Conservation (phyloP, 2,329 filamentous ascomycete species). For the Colletotrichum sp. region DNA sequence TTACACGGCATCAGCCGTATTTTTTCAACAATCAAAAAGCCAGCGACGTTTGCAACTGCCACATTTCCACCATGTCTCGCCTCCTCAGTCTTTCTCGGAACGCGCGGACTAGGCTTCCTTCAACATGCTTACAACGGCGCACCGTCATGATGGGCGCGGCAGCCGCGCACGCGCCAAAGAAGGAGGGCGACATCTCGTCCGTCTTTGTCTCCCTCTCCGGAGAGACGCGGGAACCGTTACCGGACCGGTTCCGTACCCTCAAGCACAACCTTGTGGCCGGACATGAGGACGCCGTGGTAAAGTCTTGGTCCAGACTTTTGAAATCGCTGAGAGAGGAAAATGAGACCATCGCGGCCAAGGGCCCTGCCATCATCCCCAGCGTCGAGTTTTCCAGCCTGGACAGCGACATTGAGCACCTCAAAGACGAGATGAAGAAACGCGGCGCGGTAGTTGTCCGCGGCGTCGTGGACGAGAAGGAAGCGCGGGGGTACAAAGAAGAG, state of each 20-base stretch:
- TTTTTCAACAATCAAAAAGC: background rate
- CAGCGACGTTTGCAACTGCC: background rate
- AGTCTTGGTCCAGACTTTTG: conserved; percentile 56
- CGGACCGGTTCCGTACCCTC: conserved; percentile 59
- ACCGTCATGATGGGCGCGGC: conserved; percentile 12
- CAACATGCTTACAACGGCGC: background rate
- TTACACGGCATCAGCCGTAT: background rate
- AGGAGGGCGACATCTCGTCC: conserved; percentile 67
- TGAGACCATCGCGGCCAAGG: conserved; percentile 46
- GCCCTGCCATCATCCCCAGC: conserved; percentile 56
- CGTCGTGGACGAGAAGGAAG: conserved; percentile 68
- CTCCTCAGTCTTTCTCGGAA: background rate
- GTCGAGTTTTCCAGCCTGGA: conserved; percentile 53
- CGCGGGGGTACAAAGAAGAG: conserved; percentile 68
- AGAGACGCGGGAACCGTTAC: conserved; percentile 47
- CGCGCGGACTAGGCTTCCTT: background rate
- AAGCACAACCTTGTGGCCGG: conserved; percentile 59
- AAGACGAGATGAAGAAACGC: conserved; percentile 61
- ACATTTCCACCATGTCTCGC: background rate
- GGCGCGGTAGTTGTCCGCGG: conserved; percentile 69
- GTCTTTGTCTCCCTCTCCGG: conserved; percentile 66
- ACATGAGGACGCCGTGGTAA: conserved; percentile 50
- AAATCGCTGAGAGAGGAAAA: conserved; percentile 51
- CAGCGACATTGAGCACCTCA: conserved; percentile 36
- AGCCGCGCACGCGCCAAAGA: conserved; percentile 38